Percentiles rank a stretch among this genome's conserved stretches.
Evolutionary conservation across 2,329 filamentous ascomycete genomes (phyloP).

Genomic region (Botryotinia calthae): DNA sequence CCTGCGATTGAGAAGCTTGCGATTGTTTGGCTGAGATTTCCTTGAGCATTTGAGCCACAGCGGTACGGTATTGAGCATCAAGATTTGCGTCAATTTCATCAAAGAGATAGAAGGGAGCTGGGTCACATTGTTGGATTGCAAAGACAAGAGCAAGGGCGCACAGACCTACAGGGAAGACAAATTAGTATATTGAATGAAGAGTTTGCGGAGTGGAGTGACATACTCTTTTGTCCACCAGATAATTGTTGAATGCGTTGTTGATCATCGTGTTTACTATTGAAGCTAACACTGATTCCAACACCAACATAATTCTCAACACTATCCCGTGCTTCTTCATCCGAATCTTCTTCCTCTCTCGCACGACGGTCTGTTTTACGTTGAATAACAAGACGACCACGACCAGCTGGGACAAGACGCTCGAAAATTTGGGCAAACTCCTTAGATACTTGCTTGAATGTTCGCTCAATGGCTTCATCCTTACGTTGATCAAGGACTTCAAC

Average conservation of each 20-base stretch:
- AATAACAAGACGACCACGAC: slow-evolving; percentile 87
- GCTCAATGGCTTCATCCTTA: slow-evolving; percentile 97
- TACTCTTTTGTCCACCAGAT: slow-evolving; percentile 95
- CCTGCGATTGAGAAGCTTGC: slow-evolving; percentile 3
- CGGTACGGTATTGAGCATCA: slow-evolving; percentile 95
- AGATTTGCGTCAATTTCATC: slow-evolving; percentile 99
- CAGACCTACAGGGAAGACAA: slow-evolving; percentile 56
- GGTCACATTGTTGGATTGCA: slow-evolving; percentile 96
- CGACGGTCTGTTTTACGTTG: slow-evolving; percentile 81
- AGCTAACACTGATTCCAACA: slow-evolving; percentile 94
- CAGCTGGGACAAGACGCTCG: slow-evolving; percentile 89
- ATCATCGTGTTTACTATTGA: slow-evolving; percentile 98
- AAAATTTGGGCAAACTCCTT: slow-evolving; percentile 92
- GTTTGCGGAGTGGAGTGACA: slow-evolving; percentile 39
- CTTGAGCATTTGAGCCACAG: slow-evolving; percentile 84
- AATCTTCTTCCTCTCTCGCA: slow-evolving; percentile 61
- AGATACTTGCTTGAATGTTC: slow-evolving; percentile 97
- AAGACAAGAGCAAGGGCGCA: slow-evolving; percentile 98
- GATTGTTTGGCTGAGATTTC: slow-evolving; percentile 62
- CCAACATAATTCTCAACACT: slow-evolving; percentile 93
- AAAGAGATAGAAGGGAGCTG: slow-evolving; percentile 97
- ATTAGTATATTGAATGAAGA: slow-evolving; percentile 20
- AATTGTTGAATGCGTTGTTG: slow-evolving; percentile 98
- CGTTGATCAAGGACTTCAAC: slow-evolving; percentile 90
- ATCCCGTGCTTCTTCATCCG: slow-evolving; percentile 65